Evolutionary conservation across 1,284 basidiomycete species (phyloP).

Genomic region (Cryptococcus sp.): DNA sequence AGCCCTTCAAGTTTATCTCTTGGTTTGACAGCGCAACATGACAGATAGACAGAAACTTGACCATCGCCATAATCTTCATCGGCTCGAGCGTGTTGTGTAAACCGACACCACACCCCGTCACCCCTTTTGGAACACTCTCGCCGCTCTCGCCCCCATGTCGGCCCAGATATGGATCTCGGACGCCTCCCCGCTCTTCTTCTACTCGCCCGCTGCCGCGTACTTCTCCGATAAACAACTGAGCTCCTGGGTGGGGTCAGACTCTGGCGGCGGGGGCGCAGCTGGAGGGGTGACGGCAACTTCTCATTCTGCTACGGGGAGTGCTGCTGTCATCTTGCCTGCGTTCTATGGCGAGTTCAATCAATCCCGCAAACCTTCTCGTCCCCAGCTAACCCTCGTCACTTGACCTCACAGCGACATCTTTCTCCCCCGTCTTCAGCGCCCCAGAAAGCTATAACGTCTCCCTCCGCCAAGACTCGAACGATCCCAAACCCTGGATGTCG

Average conservation of each 20-base stretch:
- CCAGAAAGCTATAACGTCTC: constrained; percentile 11
- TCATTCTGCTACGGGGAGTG: constrained; percentile 15
- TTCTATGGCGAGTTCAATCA: constrained; percentile 17
- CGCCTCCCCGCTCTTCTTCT: constrained; percentile 22
- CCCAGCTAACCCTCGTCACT: neutral
- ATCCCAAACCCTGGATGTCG: constrained; percentile 8
- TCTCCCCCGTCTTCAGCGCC: constrained; percentile 20
- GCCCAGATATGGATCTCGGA: constrained; percentile 19
- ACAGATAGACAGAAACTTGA: too few relatives aligned
- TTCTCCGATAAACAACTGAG: constrained; percentile 12
- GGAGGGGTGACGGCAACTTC: constrained; percentile 3
- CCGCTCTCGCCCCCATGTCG: constrained; percentile 5
- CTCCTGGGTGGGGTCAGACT: constrained; percentile 11
- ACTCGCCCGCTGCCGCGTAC: constrained; percentile 21
- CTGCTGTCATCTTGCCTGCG: constrained; percentile 19
- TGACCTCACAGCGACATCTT: constrained; percentile 14
- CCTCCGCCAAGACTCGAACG: constrained; percentile 2
- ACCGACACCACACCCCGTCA: too few relatives aligned
- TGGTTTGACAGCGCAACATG: too few relatives aligned
- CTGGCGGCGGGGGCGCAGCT: neutral
- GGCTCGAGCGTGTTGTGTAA: neutral
- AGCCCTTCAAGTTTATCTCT: too few relatives aligned
- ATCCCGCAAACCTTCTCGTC: neutral
- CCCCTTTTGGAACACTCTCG: too few relatives aligned
- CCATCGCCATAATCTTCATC: neutral